These are phyloP conservation scores for Citrus sp. DNA, from an alignment of 345 rosid genomes.

Conservation along the genomic window DNA sequence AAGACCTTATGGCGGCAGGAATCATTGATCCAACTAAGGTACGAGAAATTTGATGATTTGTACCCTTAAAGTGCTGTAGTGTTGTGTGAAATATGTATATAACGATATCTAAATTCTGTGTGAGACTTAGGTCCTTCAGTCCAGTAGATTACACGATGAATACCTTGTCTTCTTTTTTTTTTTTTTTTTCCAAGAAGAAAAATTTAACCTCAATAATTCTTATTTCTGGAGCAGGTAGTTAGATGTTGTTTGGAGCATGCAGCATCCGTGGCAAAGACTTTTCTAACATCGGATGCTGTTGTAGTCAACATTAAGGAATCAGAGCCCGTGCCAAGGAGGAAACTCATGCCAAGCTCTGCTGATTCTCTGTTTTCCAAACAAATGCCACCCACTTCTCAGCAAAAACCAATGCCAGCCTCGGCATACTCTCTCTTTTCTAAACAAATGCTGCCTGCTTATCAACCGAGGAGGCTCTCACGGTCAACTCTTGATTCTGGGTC, in stretches of 20 bases:
- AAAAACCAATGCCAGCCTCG: constrained; percentile 27
- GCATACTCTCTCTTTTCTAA: not conserved
- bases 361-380: constrained; percentile 7
- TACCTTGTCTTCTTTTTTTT: not conserved
- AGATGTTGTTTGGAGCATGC: constrained; percentile 94
- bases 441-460: not conserved
- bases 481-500: not conserved
- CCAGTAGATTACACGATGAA: not conserved
- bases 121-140: not conserved
- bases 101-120: not conserved
- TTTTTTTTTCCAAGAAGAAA: not conserved
- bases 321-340: constrained; percentile 41
- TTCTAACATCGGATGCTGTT: constrained; percentile 75
- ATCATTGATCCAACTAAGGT: constrained; percentile 95
- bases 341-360: constrained; percentile 39
- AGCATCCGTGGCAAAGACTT: constrained; percentile 81
- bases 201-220: not conserved
- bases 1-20: constrained; percentile 75
- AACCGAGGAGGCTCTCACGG: not conserved
- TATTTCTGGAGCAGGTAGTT: constrained; percentile 54
- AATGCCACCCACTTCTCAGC: constrained; percentile 21
- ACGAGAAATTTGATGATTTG: not conserved
- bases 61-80: not conserved
- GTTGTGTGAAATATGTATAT: not conserved
- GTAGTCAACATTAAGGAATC: constrained; percentile 61